Evolutionary conservation across 768 basidiomycete species (phyloP), one percentile per base, ranked within the genome.

Genomic region (Leccinum fibrillosum): DNA sequence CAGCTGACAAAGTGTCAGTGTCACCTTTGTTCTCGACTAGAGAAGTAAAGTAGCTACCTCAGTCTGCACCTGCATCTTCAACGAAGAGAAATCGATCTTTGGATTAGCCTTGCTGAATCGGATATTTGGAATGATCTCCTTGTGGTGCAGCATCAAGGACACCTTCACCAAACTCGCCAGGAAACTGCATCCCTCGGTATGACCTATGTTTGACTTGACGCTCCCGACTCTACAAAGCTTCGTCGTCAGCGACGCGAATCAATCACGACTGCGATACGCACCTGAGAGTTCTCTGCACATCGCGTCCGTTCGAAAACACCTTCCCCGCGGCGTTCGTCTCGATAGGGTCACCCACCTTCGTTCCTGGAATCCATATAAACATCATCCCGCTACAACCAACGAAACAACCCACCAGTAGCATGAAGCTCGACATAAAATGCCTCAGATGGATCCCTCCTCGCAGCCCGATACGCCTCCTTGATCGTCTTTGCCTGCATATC

Each of bases 361-460:
- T 82, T 35, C 66, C 66, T 67, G 39, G 2, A 23, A 49, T 47
- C 10, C 32, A 34, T 2, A 15, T 26, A 9, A n/a, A 23, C 37
- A 49, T n/a, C 49, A 17, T 11, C 0, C 7, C 12, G 19, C 17
- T 32, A 15, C 30, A 17, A 4, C 8, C n/a, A 30, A 5, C 5
- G 32, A 1, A 58, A 23, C 3, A n/a, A 58, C 61, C 26, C 19
- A 69, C 69, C 80, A n/a, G 82, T 82, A 19, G 78, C 80, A 56
- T 83, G 82, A 11, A 79, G 59, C 62, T 82, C 82, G 0, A 82
- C 71, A 59, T 72, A 83, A 57, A 81, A 80, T 3, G 78, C 77
- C 25, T 82, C 79, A 1, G 63, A 59, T 4, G 72, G 75, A 44
- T 72, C 64, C 56, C 65, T 62, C 13, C 58, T 57, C 7, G 74